Percentiles rank a stretch among this genome's conserved stretches.
Conservation (phyloP, 129 eudicot species). For the Tagetes erecta region DNA sequence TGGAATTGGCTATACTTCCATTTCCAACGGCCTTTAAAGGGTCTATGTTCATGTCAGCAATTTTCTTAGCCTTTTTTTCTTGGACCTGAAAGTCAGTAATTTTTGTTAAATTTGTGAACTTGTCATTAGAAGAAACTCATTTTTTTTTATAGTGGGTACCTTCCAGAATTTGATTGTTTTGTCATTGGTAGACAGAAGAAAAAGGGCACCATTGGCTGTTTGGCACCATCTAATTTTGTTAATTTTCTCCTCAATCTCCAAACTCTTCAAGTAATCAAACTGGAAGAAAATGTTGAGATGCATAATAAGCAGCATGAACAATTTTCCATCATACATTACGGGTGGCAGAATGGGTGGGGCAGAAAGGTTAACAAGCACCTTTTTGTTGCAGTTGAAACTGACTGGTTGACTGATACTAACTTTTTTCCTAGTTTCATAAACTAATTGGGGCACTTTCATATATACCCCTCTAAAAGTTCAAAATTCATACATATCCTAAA, state of each 20-base stretch:
- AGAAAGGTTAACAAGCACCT: background rate
- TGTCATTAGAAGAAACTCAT: background rate
- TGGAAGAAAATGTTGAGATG: slow-evolving; percentile 39
- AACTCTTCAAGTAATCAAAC: slow-evolving; percentile 99
- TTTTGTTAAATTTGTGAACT: background rate
- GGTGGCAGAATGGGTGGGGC: background rate
- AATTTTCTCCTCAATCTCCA: slow-evolving; percentile 99
- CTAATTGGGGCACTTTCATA: background rate
- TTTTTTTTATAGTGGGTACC: slow-evolving; percentile 39
- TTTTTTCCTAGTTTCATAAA: background rate
- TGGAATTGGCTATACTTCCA: slow-evolving; percentile 65
- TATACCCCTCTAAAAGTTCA: slow-evolving; percentile 7
- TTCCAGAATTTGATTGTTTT: slow-evolving; percentile 99
- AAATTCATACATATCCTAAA: background rate
- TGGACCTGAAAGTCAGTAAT: slow-evolving; percentile 64
- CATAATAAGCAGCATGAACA: slow-evolving; percentile 11
- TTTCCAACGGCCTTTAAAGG: slow-evolving; percentile 70
- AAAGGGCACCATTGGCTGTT: slow-evolving; percentile 85
- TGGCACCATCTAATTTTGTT: slow-evolving; percentile 99
- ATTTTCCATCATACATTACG: background rate
- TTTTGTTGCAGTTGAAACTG: background rate
- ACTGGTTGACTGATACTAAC: background rate
- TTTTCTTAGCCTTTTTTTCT: slow-evolving; percentile 94
- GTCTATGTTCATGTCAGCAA: slow-evolving; percentile 74
- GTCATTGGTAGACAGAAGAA: slow-evolving; percentile 97